Evolutionary conservation across 2,329 filamentous ascomycete genomes (phyloP), one percentile per base, ranked within the genome.

Genomic region (Phyllosticta ampelicida): DNA sequence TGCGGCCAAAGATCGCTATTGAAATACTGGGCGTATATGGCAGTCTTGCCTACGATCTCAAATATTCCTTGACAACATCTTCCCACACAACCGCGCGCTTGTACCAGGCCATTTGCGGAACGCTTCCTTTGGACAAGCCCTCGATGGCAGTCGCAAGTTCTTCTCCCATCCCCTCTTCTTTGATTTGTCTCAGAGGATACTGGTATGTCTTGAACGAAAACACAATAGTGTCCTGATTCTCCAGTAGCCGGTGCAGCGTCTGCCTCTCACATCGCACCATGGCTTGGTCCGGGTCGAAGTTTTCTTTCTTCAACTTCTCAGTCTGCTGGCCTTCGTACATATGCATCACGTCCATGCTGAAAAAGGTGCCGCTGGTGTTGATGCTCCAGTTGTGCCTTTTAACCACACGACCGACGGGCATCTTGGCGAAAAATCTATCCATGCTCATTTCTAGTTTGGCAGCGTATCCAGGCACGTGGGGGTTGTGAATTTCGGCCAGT

Each of bases 141-240:
- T 86, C 82, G 65, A 85, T 81, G 1, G 83, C 83, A 36, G 68
- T 63, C 0, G 78, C 80, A 55, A 86, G 65, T 8, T 75, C 76
- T 63, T 79, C 76, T 0, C 77, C 81, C 66, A 66, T 67, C 0
- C 82, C 82, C 60, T 85, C 82, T 4, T 75, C 75, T 64, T 80
- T 82, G 51, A 86, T 70, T 54, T 81, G 74, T 48, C 63, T 63
- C 8, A 86, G 66, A 1, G 76, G 75, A 67, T 86, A 85, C 59
- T 77, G 70, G 67, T 84, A 86, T 16, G 83, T 86, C 68, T 85
- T 83, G 67, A 85, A 81, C 0, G 74, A 76, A 69, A 86, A 86
- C 9, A 59, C 52, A 21, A 59, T 28, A 3, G 21, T 28, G 21
- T 54, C 56, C 55, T 74, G 72, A 0, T 75, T 79, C 53, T 69